Conservation (phyloP, 352 stramenopile species). For the Phytophthora rubi region DNA sequence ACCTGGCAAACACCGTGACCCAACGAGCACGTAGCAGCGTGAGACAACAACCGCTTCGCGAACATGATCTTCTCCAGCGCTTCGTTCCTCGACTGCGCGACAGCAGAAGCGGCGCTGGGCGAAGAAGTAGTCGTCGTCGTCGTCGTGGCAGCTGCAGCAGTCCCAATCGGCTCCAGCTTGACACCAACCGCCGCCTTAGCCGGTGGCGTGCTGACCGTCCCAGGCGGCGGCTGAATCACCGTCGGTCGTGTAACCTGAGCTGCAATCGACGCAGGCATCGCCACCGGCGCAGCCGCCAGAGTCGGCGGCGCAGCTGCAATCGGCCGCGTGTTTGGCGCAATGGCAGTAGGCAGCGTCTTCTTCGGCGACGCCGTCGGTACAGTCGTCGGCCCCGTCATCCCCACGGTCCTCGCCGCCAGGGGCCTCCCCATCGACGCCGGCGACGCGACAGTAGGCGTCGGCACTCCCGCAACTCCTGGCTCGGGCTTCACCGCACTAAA, state of each 20-base stretch:
- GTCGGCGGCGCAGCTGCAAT: constrained; percentile 33
- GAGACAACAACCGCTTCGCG: constrained; percentile 80
- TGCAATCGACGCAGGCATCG: constrained; percentile 39
- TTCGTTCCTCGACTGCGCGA: constrained; percentile 55
- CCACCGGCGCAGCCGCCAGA: constrained; percentile 23
- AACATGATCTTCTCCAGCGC: constrained; percentile 87
- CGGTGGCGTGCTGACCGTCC: constrained; percentile 18
- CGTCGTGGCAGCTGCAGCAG: constrained; percentile 4
- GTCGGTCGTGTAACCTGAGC: constrained; percentile 15
- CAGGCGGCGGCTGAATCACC: constrained; percentile 18
- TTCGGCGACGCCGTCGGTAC: constrained; percentile 24
- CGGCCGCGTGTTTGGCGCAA: constrained; percentile 39
- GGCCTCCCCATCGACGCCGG: constrained; percentile 30
- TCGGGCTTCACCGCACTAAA: constrained; percentile 45
- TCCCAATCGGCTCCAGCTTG: constrained; percentile 38
- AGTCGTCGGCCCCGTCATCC: background rate
- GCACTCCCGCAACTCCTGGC: constrained; percentile 18
- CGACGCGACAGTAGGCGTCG: constrained; percentile 29
- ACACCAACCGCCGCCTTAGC: constrained; percentile 22
- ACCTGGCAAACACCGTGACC: constrained; percentile 71
- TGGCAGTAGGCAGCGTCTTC: constrained; percentile 18
- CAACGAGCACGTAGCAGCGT: constrained; percentile 72
- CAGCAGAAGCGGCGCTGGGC: constrained; percentile 22
- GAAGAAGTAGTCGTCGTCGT: constrained; percentile 22
- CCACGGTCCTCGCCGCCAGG: constrained; percentile 33